Conservation (phyloP, 208 protist species). For the Strigomonas galati region DNA sequence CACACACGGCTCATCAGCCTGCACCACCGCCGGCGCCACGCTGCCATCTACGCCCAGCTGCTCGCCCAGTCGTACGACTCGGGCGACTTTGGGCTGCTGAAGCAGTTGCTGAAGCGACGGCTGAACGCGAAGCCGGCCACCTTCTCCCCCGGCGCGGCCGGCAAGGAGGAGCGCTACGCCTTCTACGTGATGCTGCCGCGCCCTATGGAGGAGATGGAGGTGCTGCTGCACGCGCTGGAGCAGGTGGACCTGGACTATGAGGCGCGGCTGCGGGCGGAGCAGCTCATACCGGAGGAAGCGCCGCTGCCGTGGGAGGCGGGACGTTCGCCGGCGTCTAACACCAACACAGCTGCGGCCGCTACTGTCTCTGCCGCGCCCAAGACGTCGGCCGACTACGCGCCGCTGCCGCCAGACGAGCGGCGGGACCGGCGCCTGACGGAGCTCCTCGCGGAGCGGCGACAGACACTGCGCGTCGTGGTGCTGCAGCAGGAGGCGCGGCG, state of each 20-base stretch:
- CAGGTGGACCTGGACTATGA: slow-evolving; percentile 13
- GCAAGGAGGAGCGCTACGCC: slow-evolving; percentile 18
- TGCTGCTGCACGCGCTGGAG: slow-evolving; percentile 22
- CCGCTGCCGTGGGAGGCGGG: not conserved
- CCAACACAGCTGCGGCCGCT: no score
- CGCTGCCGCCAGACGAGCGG: not conserved
- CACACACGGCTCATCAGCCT: slow-evolving; percentile 15
- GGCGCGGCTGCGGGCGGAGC: not conserved
- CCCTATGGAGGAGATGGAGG: slow-evolving; percentile 32
- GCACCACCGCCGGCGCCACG: slow-evolving; percentile 22
- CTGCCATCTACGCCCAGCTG: slow-evolving; percentile 33
- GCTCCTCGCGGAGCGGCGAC: slow-evolving; percentile 15
- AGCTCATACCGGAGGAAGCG: not conserved
- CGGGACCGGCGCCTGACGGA: not conserved
- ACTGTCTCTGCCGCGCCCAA: no score
- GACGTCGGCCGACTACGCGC: not conserved
- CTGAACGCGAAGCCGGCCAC: slow-evolving; percentile 6
- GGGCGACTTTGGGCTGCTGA: slow-evolving; percentile 39
- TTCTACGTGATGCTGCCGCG: slow-evolving; percentile 38
- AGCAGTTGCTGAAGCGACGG: slow-evolving; percentile 29
- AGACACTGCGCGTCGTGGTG: slow-evolving; percentile 31
- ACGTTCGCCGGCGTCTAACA: no score
- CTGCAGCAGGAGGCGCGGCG: slow-evolving; percentile 45
- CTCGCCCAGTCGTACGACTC: slow-evolving; percentile 60
- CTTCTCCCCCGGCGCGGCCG: slow-evolving; percentile 11